Conservation (phyloP, 2,329 filamentous ascomycete genomes). For the Sarocladiaceae sp. region DNA sequence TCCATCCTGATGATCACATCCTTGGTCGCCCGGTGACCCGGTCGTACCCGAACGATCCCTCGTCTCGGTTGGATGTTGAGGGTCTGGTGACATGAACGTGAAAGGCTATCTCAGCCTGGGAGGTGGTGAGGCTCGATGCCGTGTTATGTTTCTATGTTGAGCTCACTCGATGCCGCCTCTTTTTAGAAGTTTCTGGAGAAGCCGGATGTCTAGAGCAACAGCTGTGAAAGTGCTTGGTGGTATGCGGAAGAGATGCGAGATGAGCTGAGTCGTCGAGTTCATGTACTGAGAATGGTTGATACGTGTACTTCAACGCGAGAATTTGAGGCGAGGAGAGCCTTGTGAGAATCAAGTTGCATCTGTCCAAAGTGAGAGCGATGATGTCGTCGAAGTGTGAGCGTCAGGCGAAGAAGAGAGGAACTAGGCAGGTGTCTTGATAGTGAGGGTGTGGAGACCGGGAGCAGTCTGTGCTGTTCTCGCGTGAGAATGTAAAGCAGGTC, state of each 20-base stretch:
- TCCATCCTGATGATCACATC: too few species aligned
- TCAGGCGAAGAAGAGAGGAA: neutral
- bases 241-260: neutral
- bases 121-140: neutral
- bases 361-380: neutral
- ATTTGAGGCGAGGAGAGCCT: neutral
- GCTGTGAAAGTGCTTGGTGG: too few species aligned
- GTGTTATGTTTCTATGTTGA: neutral
- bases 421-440: neutral
- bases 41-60: constrained; percentile 12
- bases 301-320: neutral
- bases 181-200: too few species aligned
- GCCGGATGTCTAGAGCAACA: too few species aligned
- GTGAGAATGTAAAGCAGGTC: neutral
- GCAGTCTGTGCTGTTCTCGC: neutral
- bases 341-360: neutral
- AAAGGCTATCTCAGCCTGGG: constrained; percentile 5
- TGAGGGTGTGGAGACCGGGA: constrained; percentile 3
- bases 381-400: neutral
- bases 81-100: constrained; percentile 19
- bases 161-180: neutral
- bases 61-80: constrained; percentile 17
- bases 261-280: constrained; percentile 10
- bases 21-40: constrained; percentile 2
- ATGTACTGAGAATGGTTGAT: neutral